phyloP scores from a whole-genome alignment of 2,329 filamentous ascomycete genomes.

The Esteya vermicola region DNA sequence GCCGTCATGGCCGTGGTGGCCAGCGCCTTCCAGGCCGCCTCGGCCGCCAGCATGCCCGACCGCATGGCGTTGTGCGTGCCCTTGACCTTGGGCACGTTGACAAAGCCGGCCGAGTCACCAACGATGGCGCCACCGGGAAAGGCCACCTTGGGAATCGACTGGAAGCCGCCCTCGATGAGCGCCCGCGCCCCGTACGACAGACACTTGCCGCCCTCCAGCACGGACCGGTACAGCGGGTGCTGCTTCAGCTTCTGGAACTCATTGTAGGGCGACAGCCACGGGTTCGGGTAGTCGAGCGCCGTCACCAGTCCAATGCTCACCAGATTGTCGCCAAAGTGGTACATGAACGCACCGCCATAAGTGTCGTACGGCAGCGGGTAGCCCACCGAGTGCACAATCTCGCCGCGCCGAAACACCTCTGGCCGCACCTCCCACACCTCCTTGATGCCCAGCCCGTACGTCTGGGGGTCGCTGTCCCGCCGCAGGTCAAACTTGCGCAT shows the following conservation, averaged over 20 bases:
- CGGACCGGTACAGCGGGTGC: constrained; percentile 75
- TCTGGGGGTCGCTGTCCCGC: constrained; percentile 81
- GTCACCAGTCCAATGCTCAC: constrained; percentile 86
- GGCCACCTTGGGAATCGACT: constrained; percentile 92
- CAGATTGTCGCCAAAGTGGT: constrained; percentile 96
- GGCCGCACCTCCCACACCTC: constrained; percentile 96
- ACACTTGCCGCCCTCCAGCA: constrained; percentile 93
- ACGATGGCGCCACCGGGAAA: constrained; percentile 94
- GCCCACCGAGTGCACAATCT: constrained; percentile 81
- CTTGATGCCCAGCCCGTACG: constrained; percentile 87
- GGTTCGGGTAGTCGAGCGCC: constrained; percentile 89
- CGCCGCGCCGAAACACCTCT: constrained; percentile 77
- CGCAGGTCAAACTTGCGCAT: constrained; percentile 88
- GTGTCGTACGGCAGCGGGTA: constrained; percentile 80
- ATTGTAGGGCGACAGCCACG: constrained; percentile 86
- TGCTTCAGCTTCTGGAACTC: constrained; percentile 99
- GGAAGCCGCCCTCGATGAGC: constrained; percentile 87
- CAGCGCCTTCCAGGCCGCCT: constrained; percentile 74
- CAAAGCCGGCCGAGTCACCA: constrained; percentile 88
- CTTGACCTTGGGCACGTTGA: constrained; percentile 98
- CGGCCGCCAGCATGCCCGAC: constrained; percentile 89
- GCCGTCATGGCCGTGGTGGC: constrained; percentile 12
- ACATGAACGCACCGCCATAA: constrained; percentile 98
- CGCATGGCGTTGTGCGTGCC: constrained; percentile 97
- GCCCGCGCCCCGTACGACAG: constrained; percentile 91